Conservation (phyloP, 2,329 filamentous ascomycete species). For the Chalara sp. region DNA sequence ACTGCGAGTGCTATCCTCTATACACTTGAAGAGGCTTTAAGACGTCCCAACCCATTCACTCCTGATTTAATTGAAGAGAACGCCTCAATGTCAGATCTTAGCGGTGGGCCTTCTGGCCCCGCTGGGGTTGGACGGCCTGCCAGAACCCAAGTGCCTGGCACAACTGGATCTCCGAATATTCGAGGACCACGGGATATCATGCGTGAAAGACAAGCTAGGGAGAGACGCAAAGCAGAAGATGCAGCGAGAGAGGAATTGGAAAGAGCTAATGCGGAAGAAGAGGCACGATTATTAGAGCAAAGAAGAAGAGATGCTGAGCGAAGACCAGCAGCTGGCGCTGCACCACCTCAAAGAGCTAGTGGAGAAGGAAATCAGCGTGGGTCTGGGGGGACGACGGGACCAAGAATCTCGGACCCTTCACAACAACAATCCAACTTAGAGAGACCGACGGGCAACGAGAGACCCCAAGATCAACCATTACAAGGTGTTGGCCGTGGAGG, state of each 20-base stretch:
- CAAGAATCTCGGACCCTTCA: conserved; percentile 25
- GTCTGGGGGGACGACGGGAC: conserved; percentile 17
- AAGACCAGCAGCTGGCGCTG: conserved; percentile 49
- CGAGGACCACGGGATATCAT: conserved; percentile 86
- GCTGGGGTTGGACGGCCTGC: conserved; percentile 51
- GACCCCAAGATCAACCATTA: conserved; percentile 13
- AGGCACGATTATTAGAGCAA: conserved; percentile 47
- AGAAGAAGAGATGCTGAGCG: conserved; percentile 49
- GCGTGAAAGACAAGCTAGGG: conserved; percentile 74
- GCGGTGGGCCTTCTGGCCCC: conserved; percentile 45
- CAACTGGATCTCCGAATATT: conserved; percentile 52
- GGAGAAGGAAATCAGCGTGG: conserved; percentile 13
- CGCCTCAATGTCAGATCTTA: conserved; percentile 85
- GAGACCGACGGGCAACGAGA: conserved; percentile 12
- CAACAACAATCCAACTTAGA: conserved; percentile 21
- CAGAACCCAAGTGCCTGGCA: conserved; percentile 39
- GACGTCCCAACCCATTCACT: conserved; percentile 76
- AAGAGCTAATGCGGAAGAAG: conserved; percentile 44
- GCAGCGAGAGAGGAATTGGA: conserved; percentile 41
- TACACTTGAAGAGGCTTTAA: conserved; percentile 83
- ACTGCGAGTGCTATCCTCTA: conserved; percentile 89
- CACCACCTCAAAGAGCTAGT: conserved; percentile 27
- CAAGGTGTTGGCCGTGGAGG: conserved; percentile 22
- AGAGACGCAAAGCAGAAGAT: conserved; percentile 51
- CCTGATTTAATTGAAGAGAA: conserved; percentile 80